Conservation (phyloP, 1,284 basidiomycete genomes). For the Ustilago esculenta region DNA sequence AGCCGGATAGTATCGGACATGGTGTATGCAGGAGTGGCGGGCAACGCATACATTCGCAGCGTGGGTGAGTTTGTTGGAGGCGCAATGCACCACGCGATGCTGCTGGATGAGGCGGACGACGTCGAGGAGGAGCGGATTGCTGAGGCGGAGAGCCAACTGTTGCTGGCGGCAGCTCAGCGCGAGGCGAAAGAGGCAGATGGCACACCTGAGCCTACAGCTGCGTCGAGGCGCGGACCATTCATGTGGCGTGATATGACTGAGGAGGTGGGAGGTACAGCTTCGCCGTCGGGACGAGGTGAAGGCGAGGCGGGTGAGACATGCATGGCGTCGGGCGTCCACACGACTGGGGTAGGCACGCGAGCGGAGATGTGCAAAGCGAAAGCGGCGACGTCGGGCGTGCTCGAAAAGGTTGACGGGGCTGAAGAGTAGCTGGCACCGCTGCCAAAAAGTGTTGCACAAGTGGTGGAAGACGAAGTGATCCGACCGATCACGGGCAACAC, state of each 20-base stretch:
- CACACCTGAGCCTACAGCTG: constrained; percentile 25
- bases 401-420: constrained; percentile 6
- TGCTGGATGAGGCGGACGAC: constrained; percentile 33
- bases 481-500: constrained; percentile 33
- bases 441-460: constrained; percentile 15
- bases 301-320: background rate
- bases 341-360: constrained; percentile 9
- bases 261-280: constrained; percentile 17
- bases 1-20: constrained; percentile 36
- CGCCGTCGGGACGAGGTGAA: constrained; percentile 5
- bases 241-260: constrained; percentile 45
- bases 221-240: constrained; percentile 39
- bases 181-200: constrained; percentile 10
- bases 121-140: constrained; percentile 20
- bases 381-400: constrained; percentile 11
- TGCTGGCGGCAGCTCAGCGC: constrained; percentile 18
- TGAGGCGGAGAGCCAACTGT: constrained; percentile 16
- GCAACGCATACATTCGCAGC: constrained; percentile 50
- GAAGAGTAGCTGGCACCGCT: constrained; percentile 24
- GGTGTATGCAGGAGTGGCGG: constrained; percentile 46
- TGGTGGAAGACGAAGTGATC: constrained; percentile 40
- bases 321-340: background rate
- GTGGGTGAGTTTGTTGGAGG: constrained; percentile 54
- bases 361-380: constrained; percentile 7
- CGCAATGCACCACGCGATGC: constrained; percentile 36